These are phyloP conservation scores for Pseudohalonectria lignicola DNA, from an alignment of 2,329 filamentous ascomycete species.

Conservation along the genomic window DNA sequence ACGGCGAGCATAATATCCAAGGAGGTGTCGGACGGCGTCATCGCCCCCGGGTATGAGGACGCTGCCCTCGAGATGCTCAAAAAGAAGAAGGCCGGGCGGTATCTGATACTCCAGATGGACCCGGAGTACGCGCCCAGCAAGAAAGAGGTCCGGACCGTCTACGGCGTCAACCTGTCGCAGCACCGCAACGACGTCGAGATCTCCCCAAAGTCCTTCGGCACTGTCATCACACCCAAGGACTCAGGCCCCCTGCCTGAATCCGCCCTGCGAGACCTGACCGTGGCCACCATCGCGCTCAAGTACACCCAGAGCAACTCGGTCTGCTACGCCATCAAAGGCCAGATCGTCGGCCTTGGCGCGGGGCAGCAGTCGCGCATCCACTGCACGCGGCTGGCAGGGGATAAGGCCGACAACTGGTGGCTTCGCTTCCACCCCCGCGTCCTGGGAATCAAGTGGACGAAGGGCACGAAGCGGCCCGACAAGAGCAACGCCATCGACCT, in stretches of 20 bases:
- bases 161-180: slow-evolving; percentile 80
- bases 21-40: slow-evolving; percentile 94
- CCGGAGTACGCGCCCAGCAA: slow-evolving; percentile 71
- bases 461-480: slow-evolving; percentile 89
- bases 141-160: slow-evolving; percentile 78
- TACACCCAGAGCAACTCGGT: slow-evolving; percentile 99
- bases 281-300: slow-evolving; percentile 94
- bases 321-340: slow-evolving; percentile 90
- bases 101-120: slow-evolving; percentile 93
- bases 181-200: slow-evolving; percentile 88
- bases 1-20: slow-evolving; percentile 97
- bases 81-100: slow-evolving; percentile 98
- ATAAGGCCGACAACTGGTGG: slow-evolving; percentile 99
- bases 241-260: slow-evolving; percentile 60
- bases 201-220: slow-evolving; percentile 73
- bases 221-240: slow-evolving; percentile 78
- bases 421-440: slow-evolving; percentile 92
- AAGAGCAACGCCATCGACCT: slow-evolving; percentile 98
- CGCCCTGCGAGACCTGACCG: slow-evolving; percentile 79
- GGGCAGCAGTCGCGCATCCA: slow-evolving; percentile 97
- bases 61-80: slow-evolving; percentile 83
- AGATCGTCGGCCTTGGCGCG: slow-evolving; percentile 87
- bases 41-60: slow-evolving; percentile 76
- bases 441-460: slow-evolving; percentile 88
- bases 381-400: slow-evolving; percentile 92